Percentiles rank a stretch among this genome's conserved stretches.
phyloP scores from a whole-genome alignment of 805 yeast species.

The Suhomyces xylopsoci region DNA sequence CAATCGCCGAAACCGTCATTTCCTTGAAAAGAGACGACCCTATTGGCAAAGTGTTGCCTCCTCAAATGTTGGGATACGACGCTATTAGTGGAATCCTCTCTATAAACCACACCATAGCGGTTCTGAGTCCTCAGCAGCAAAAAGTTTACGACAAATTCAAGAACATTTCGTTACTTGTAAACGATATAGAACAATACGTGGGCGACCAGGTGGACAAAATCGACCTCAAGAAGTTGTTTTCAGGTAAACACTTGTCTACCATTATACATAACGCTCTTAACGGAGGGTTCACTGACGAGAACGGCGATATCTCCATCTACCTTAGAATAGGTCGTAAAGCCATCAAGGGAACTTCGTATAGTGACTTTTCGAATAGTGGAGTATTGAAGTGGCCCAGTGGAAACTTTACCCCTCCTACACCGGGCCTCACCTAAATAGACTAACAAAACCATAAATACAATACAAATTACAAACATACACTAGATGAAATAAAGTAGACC shows the following conservation, averaged over 20 bases:
- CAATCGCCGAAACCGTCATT: slow-evolving; percentile 74
- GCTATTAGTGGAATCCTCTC: slow-evolving; percentile 27
- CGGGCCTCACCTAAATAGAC: slow-evolving; percentile 47
- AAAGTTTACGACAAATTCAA: slow-evolving; percentile 30
- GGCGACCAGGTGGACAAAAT: slow-evolving; percentile 46
- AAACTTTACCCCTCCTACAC: slow-evolving; percentile 45
- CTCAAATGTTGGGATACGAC: slow-evolving; percentile 38
- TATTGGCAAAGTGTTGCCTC: slow-evolving; percentile 52
- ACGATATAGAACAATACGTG: slow-evolving; percentile 74
- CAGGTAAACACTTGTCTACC: slow-evolving; percentile 16
- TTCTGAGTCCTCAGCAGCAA: slow-evolving; percentile 8
- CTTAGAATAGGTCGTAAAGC: slow-evolving; percentile 56
- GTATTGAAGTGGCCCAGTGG: slow-evolving; percentile 59
- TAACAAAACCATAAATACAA: no score
- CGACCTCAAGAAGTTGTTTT: slow-evolving; percentile 25
- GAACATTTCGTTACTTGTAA: slow-evolving; percentile 64
- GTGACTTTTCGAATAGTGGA: slow-evolving; percentile 71
- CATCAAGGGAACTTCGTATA: slow-evolving; percentile 31
- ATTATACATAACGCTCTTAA: slow-evolving; percentile 31
- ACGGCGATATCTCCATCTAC: slow-evolving; percentile 41
- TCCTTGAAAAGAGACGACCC: slow-evolving; percentile 75
- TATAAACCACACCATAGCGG: slow-evolving; percentile 29
- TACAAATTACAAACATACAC: no score
- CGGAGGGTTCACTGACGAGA: slow-evolving; percentile 19
- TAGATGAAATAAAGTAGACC: no score